Evolutionary conservation across 2,329 filamentous ascomycete genomes (phyloP), one percentile per base, ranked within the genome.

Genomic region (Nigrospora oryzae): DNA sequence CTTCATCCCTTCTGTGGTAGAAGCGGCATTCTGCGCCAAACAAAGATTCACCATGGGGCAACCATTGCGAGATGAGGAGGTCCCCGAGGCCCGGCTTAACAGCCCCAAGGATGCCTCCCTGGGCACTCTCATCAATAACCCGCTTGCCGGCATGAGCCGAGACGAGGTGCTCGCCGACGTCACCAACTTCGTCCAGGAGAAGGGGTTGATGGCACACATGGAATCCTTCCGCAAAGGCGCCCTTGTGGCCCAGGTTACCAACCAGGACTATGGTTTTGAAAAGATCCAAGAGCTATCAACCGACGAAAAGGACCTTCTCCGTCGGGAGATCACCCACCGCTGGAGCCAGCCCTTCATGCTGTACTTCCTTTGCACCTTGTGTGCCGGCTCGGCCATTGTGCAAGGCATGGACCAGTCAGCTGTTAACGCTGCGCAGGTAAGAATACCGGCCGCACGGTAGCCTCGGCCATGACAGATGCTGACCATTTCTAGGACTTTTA

Each of bases 381-480:
- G 47, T 56, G 56, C 43, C 36, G 44, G 52, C 5, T 51, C 50
- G 16, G 82, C 83, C 12, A 79, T 80, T 15, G 81, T 86, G 0
- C 81, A 85, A 56, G 82, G 81, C 55, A 82, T 81, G 77, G 79
- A 84, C 58, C 77, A 84, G 59, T 82, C 79, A 1, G 81, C 82
- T 10, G 77, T 83, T 49, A 84, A 84, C 54, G 80, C 80, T 34
- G 81, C 79, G 10, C 81, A 85, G 51, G 68, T 79, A 17, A 36
- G 40, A 5, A 28, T 28, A 28, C 8, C 8, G 23, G 23, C 5
- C 5, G 23, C 23, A 10, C 23, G 23, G 23, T 5, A 28, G 23
- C 23, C 23, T 2, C 23, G 10, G 5, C 7, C 23, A 10, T 28
- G 23, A 28, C 5, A 28, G 23, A 28, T 6, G 23, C 7, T 28